Base-by-base conservation (phyloP, 768 basidiomycete species). In the Hypsizygus marmoreus region DNA sequence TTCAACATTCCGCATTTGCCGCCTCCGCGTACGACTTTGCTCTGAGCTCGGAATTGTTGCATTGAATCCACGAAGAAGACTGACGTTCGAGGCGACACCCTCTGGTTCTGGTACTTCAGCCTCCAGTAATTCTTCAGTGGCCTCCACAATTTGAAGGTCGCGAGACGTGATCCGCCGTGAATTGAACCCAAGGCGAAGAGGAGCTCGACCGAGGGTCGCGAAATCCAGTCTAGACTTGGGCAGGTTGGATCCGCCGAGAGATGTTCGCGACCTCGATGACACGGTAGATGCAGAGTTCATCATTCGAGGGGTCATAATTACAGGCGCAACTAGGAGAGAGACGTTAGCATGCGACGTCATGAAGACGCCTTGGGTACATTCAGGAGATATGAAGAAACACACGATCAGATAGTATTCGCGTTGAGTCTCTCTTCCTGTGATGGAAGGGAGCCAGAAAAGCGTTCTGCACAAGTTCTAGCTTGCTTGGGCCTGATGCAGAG, bases 21-120 rank as follows among this genome's bases (percentile, higher is more conserved):
- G 69, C 51, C 94, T 68, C 49, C 93, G 74, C 11, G 81, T 73
- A 50, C 88, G 84, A 43, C 90, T 77, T 60, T 83, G 79, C 55
- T 92, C 88, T 29, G 94, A 81, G 60, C 88, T 89, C 10, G 95
- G 95, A 32, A 97, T 88, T 2, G 95, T 97, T 13, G 95, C 95
- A 58, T 91, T 88, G 67, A 97, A 98, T 0, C 95, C 95, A 34
- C 87, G 82, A 31, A 97, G 70, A 25, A 98, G 74, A 57, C 89
- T 91, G 40, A 94, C 84, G 57, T 82, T 79, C 12, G 78, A 75
- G 4, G 86, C 85, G 23, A 86, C 74, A 29, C 82, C 86, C 11
- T 81, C 80, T 12, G 80, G 79, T 54, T 91, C 88, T 2, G 90
- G 90, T 2, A 93, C 78, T 24, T 87, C 82, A 4, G 73, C 75